Conservation (phyloP, 306 rosid species). For the Purshia tridentata region DNA sequence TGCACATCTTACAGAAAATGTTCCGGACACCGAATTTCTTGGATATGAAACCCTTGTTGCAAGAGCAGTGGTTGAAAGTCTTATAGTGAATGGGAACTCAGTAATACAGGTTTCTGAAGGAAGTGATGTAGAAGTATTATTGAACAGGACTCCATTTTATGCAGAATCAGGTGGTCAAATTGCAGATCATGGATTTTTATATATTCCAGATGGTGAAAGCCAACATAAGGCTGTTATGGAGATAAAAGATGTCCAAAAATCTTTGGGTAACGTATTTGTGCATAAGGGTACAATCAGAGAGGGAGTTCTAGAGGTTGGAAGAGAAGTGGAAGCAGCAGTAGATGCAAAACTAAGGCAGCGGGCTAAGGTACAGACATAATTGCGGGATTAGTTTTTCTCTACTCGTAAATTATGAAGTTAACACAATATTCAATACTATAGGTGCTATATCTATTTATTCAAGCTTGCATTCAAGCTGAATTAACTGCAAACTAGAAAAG, state of each 20-base stretch:
- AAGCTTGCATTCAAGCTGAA: slow-evolving; percentile 16
- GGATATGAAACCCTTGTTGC: slow-evolving; percentile 79
- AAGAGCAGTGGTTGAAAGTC: slow-evolving; percentile 74
- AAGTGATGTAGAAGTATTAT: slow-evolving; percentile 73
- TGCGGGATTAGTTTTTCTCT: not conserved
- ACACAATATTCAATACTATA: not conserved
- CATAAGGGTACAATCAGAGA: slow-evolving; percentile 83
- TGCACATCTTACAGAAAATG: slow-evolving; percentile 53
- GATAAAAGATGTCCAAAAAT: slow-evolving; percentile 85
- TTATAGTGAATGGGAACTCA: slow-evolving; percentile 74
- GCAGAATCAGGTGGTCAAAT: slow-evolving; percentile 99
- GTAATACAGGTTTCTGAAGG: slow-evolving; percentile 70
- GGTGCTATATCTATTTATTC: slow-evolving; percentile 11
- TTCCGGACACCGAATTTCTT: slow-evolving; percentile 82
- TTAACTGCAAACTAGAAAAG: slow-evolving; percentile 19
- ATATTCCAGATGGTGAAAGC: slow-evolving; percentile 56
- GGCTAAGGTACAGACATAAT: slow-evolving; percentile 59
- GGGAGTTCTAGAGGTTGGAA: slow-evolving; percentile 89
- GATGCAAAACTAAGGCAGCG: slow-evolving; percentile 83
- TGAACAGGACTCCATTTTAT: slow-evolving; percentile 90
- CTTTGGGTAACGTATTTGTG: slow-evolving; percentile 76
- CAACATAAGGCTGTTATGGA: slow-evolving; percentile 65
- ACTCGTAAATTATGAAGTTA: slow-evolving; percentile 13
- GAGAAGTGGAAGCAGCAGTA: slow-evolving; percentile 86
- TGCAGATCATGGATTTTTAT: slow-evolving; percentile 82